These are phyloP conservation scores for Fusarium haematococcum DNA, from an alignment of 2,329 filamentous ascomycete genomes.

Conservation along the genomic window DNA sequence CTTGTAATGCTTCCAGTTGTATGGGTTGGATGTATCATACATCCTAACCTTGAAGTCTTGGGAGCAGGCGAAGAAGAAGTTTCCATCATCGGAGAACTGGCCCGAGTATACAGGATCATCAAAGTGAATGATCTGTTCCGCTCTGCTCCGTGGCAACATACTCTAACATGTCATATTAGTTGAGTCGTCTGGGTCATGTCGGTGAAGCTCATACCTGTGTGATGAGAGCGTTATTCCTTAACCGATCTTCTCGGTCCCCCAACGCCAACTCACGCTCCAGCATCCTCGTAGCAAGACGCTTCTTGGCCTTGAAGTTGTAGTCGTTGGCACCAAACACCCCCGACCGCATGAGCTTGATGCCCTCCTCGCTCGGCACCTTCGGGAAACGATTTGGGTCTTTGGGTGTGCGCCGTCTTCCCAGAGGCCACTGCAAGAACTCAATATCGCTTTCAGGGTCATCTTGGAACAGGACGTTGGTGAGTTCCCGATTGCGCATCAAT, in stretches of 20 bases:
- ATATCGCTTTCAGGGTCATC: slow-evolving; percentile 54
- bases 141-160: slow-evolving; percentile 80
- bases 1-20: slow-evolving; percentile 96
- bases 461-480: slow-evolving; percentile 52
- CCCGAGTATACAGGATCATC: slow-evolving; percentile 90
- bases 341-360: slow-evolving; percentile 81
- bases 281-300: slow-evolving; percentile 76
- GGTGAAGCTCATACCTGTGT: slow-evolving; percentile 65
- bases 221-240: slow-evolving; percentile 73
- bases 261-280: slow-evolving; percentile 85
- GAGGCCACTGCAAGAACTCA: slow-evolving; percentile 54
- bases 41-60: slow-evolving; percentile 96
- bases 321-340: slow-evolving; percentile 83
- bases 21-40: slow-evolving; percentile 97
- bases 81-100: slow-evolving; percentile 96
- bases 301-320: slow-evolving; percentile 62
- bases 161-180: slow-evolving; percentile 57
- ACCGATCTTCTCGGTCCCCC: slow-evolving; percentile 69
- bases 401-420: slow-evolving; percentile 54
- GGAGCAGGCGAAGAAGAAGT: slow-evolving; percentile 94
- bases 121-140: slow-evolving; percentile 91
- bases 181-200: neutral
- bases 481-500: slow-evolving; percentile 54
- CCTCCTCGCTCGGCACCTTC: slow-evolving; percentile 84
- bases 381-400: slow-evolving; percentile 75